Base-by-base conservation (phyloP, 805 yeast species). In the Wilhelminamyces savonicus region DNA sequence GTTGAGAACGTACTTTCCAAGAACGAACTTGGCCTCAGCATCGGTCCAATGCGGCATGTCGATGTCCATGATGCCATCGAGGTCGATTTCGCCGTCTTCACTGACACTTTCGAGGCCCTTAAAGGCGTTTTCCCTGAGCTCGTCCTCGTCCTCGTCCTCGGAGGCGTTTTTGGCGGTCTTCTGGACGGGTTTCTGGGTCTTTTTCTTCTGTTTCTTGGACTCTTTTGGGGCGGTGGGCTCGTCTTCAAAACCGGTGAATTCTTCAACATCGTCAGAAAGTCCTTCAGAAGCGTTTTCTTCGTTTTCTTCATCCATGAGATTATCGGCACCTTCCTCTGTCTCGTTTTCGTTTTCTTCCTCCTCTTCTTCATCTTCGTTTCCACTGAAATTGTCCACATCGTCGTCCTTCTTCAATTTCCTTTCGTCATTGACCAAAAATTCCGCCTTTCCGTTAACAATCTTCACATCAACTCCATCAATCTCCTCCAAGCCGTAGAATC, bases 401-500 rank as follows among this genome's bases (percentile, higher is more conserved):
- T 36, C 37, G 19, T 50, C 62, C 24, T 23, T 24, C 17, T 34
- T 30, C 7, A 66, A 67, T n/a, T 67, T 48, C 4, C 27, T 23
- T n/a, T 38, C 46, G 13, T 58, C 62, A 29, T 52, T 54, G 11
- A 56, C 56, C 7, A 56, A 42, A 45, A 80, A 82, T 31, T 72
- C 71, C 0, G 81, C 77, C 29, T 65, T 59, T 10, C 95, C 95
- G 37, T 83, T 64, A 2, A 76, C 73, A 31, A 78, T 67, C 36
- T 82, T 76, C 5, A 90, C 88, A 46, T 72, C 88, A 20, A 90
- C 97, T 25, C 96, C 97, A 34, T 86, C 96, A 29, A 92, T 69
- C 52, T 90, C 97, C 53, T 90, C 98, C 21, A 92, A 61, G 0
- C 97, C 98, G 52, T 78, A 86, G 45, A 88, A 81, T 0, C 96